Evolutionary conservation across 495 filamentous ascomycete genomes (phyloP), one percentile per base, ranked within the genome.

Genomic region (Penicillium goetzii): DNA sequence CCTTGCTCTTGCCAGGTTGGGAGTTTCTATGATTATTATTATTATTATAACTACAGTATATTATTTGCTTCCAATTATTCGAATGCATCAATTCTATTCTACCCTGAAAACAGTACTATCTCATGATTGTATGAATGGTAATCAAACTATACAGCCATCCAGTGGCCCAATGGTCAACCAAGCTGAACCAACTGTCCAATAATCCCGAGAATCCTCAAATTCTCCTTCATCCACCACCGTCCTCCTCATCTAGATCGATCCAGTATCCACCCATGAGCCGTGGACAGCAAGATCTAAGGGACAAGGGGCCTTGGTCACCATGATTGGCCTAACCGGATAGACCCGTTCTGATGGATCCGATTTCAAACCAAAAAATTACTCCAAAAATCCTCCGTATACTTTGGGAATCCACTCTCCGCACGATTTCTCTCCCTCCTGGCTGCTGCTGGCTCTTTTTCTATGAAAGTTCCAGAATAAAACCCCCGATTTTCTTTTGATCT

Each of bases 311-410:
- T 33, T 53, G 2, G 30, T 52, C 40, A n/a, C 25, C 60, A 32
- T 62, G 60, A 72, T 73, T 71, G 70, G 70, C 56, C 55, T 69
- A 62, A 63, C 66, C 64, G 69, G 71, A 73, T 71, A 71, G 71
- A 69, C 66, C 71, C 71, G 71, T 72, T 70, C 59, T 64, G 68
- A 71, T 69, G 71, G 68, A 73, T 71, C 66, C 65, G 63, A 72
- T 68, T 70, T 56, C 60, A 63, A 66, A 68, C 64, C 61, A 60
- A 63, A 55, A 47, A 12, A 47, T 15, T 21, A n/a, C 41, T 9
- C 7, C 7, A 23, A 12, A 68, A 68, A 68, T 67, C 55, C 67
- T 71, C 66, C 69, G 64, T 68, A 68, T 68, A 71, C 60, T 56
- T 23, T 38, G 59, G 38, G 34, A 56, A 63, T 63, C 53, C 62